A percentile compares a stretch with the other conserved stretches of the same genome.
These are phyloP conservation scores for Glonium stellatum DNA, from an alignment of 495 filamentous ascomycete genomes.

Conservation along the genomic window DNA sequence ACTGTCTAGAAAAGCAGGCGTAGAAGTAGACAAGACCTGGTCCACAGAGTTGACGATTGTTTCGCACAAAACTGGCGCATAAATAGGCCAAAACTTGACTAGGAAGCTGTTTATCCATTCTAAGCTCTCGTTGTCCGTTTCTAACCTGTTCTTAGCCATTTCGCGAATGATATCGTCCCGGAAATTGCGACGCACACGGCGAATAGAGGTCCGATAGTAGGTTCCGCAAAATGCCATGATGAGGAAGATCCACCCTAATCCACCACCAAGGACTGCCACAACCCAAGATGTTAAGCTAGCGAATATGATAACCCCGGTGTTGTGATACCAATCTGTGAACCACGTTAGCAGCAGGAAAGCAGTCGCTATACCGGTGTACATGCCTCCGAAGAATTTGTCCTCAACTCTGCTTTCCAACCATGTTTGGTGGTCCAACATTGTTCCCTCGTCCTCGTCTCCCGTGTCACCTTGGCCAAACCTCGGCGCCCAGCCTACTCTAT, in stretches of 20 bases:
- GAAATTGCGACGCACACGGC: constrained; percentile 90
- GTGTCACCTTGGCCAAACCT: constrained; percentile 57
- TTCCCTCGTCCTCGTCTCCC: constrained; percentile 50
- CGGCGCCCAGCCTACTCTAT: constrained; percentile 81
- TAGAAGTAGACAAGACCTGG: constrained; percentile 85
- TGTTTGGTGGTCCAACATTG: constrained; percentile 77
- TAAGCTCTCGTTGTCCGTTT: constrained; percentile 86
- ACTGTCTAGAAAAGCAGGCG: constrained; percentile 88
- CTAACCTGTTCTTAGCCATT: constrained; percentile 78
- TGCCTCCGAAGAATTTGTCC: constrained; percentile 88
- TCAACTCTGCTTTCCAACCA: constrained; percentile 76
- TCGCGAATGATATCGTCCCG: constrained; percentile 92
- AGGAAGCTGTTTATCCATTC: constrained; percentile 99
- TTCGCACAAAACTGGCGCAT: constrained; percentile 83
- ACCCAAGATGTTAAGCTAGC: constrained; percentile 89
- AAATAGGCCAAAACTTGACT: constrained; percentile 99
- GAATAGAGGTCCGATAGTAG: constrained; percentile 93
- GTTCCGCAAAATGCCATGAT: constrained; percentile 88
- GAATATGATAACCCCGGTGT: constrained; percentile 84
- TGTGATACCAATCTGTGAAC: constrained; percentile 90
- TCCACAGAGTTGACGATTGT: constrained; percentile 91
- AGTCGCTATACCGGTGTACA: constrained; percentile 19
- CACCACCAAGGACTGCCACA: constrained; percentile 79
- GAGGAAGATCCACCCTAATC: constrained; percentile 85
- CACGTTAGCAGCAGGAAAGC: constrained; percentile 8